A percentile compares a stretch with the other conserved stretches of the same genome.
Conservation (phyloP, 768 basidiomycete species). For the Lactarius deliciosus region DNA sequence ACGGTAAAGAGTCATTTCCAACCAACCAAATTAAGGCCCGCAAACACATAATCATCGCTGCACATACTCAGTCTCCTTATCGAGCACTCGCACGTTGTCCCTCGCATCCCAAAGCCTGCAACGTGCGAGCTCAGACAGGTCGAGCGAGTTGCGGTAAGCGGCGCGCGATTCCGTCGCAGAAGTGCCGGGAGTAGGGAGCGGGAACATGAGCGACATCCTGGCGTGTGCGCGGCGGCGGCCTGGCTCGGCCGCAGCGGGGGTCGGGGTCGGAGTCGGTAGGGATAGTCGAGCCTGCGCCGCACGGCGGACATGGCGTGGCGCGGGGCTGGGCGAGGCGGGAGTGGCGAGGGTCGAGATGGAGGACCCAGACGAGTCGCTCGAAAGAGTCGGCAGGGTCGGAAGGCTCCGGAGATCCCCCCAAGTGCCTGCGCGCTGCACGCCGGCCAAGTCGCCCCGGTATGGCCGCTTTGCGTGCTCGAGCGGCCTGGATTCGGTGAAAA, state of each 20-base stretch:
- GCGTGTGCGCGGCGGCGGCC: neutral
- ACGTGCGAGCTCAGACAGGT: neutral
- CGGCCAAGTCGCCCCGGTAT: neutral
- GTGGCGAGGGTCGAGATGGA: slow-evolving; percentile 7
- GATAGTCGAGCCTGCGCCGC: neutral
- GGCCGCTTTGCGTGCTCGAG: neutral
- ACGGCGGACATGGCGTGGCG: slow-evolving; percentile 5
- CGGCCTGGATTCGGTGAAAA: slow-evolving; percentile 1
- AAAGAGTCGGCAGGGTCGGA: neutral
- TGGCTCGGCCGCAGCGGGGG: neutral
- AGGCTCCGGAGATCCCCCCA: neutral
- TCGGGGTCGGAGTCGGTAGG: neutral
- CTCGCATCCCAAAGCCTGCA: neutral
- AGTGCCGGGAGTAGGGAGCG: neutral
- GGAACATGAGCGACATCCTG: slow-evolving; percentile 1
- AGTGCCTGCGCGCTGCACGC: neutral
- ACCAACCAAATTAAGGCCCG: neutral
- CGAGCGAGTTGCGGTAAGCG: neutral
- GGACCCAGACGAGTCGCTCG: slow-evolving; percentile 4
- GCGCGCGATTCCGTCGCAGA: neutral
- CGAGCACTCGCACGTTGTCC: neutral
- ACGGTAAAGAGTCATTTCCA: neutral
- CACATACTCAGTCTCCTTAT: slow-evolving; percentile 1
- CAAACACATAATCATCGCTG: neutral
- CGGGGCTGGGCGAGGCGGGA: slow-evolving; percentile 6